Percentiles rank a stretch among this genome's conserved stretches.
Conservation (phyloP, 805 yeast species). For the Pichia cabralensis region DNA sequence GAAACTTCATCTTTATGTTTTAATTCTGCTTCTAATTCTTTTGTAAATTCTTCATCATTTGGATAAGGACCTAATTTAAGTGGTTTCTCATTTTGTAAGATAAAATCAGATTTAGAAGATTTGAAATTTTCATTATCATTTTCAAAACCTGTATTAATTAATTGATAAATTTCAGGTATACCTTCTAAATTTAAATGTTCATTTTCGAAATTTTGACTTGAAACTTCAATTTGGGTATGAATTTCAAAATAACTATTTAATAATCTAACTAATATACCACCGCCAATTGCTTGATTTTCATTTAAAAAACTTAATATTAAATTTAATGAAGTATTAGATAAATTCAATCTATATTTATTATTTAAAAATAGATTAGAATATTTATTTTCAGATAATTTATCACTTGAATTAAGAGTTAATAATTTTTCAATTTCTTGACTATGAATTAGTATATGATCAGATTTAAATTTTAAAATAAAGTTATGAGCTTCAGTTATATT, state of each 20-base stretch:
- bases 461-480: constrained; percentile 66
- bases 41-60: constrained; percentile 70
- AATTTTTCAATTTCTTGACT: constrained; percentile 65
- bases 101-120: constrained; percentile 22
- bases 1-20: constrained; percentile 60
- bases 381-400: constrained; percentile 75
- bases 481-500: constrained; percentile 51
- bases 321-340: constrained; percentile 79
- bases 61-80: constrained; percentile 81
- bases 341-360: constrained; percentile 63
- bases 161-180: constrained; percentile 32
- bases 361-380: constrained; percentile 66
- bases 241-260: constrained; percentile 75
- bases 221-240: constrained; percentile 30
- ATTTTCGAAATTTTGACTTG: constrained; percentile 31
- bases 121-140: constrained; percentile 20
- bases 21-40: constrained; percentile 78
- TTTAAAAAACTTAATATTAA: constrained; percentile 76
- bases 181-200: constrained; percentile 39
- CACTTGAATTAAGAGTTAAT: constrained; percentile 65
- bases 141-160: constrained; percentile 23
- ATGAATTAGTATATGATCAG: constrained; percentile 68
- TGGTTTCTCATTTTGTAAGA: constrained; percentile 47
- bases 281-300: constrained; percentile 89
- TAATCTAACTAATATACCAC: constrained; percentile 73